Conservation (phyloP, 768 basidiomycete genomes). For the Lactifluus subvellereus region DNA sequence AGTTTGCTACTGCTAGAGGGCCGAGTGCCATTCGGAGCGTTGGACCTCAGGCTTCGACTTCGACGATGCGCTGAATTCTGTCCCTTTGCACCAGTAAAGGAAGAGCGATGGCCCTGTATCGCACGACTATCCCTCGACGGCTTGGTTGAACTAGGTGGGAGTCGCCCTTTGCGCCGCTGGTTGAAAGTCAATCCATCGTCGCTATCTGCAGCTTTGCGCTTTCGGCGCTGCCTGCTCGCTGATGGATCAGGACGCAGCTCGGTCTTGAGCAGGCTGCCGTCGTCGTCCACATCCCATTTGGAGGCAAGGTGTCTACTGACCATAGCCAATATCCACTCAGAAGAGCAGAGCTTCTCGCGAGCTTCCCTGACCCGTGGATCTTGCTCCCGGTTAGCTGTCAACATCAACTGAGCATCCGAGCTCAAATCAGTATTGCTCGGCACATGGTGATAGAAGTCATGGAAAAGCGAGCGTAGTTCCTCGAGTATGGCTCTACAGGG, state of each 20-base stretch:
- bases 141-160: not conserved
- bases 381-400: not conserved
- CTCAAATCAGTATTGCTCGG: no score
- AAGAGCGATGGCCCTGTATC: no score
- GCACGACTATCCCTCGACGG: not conserved
- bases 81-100: no score
- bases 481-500: not conserved
- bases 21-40: not conserved
- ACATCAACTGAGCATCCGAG: no score
- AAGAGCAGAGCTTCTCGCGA: not conserved
- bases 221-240: not conserved
- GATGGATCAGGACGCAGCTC: not conserved
- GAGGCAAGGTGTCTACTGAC: not conserved
- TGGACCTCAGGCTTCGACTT: no score
- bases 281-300: slow-evolving; percentile 6
- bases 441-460: not conserved
- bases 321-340: not conserved
- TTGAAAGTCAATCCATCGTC: not conserved
- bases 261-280: not conserved
- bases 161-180: not conserved
- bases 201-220: not conserved
- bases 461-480: not conserved
- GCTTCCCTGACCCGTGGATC: not conserved
- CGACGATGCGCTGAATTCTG: not conserved
- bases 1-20: not conserved